Percentiles rank a stretch among this genome's conserved stretches.
Evolutionary conservation across 2,329 filamentous ascomycete species (phyloP).

Genomic region (Aspergillus glaucus): DNA sequence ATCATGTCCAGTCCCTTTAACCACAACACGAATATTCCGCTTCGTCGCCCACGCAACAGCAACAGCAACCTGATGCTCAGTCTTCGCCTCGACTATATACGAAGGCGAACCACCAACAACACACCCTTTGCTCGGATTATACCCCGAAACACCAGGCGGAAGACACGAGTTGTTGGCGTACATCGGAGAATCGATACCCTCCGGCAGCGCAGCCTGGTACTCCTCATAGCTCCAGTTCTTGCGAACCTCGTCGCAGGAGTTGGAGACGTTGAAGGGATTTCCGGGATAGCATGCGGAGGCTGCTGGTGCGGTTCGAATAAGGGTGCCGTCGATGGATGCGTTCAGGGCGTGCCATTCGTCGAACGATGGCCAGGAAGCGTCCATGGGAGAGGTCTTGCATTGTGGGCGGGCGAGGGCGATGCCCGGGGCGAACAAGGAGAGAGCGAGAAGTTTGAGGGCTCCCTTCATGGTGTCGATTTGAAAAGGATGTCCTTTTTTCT

Average conservation of each 20-base stretch:
- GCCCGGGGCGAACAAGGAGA: not conserved
- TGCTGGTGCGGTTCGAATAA: conserved; percentile 19
- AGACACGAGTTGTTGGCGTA: conserved; percentile 31
- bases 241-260: conserved; percentile 18
- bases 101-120: conserved; percentile 22
- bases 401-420: not conserved
- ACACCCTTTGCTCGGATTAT: conserved; percentile 19
- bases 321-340: conserved; percentile 11
- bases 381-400: conserved; percentile 13
- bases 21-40: conserved; percentile 18
- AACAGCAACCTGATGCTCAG: conserved; percentile 19
- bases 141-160: conserved; percentile 19
- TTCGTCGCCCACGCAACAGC: conserved; percentile 23
- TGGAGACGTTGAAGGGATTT: conserved; percentile 20
- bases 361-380: conserved; percentile 12
- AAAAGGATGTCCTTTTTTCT: not conserved
- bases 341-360: conserved; percentile 19
- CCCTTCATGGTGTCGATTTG: not conserved
- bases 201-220: conserved; percentile 26
- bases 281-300: conserved; percentile 27
- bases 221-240: conserved; percentile 22
- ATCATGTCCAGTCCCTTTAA: conserved; percentile 22
- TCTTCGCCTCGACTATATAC: conserved; percentile 30
- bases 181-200: conserved; percentile 24
- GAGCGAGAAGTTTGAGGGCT: not conserved